phyloP scores from a whole-genome alignment of 768 basidiomycete genomes.

The Podaxis sp. region DNA sequence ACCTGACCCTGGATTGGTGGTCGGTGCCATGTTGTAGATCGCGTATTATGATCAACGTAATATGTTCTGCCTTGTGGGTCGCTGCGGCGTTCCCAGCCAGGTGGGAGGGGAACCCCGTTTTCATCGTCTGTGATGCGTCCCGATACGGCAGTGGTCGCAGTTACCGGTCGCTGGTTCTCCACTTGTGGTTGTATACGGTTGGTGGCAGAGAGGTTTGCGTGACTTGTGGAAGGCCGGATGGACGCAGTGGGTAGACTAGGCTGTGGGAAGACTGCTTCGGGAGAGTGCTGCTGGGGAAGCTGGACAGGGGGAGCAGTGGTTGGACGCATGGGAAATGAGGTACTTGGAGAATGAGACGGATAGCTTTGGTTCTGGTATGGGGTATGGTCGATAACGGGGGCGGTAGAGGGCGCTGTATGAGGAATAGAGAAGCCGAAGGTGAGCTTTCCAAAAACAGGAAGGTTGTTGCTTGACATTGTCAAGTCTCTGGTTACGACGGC shows the following conservation, averaged over 20 bases:
- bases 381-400: slow-evolving; percentile 10
- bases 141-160: slow-evolving; percentile 18
- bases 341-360: slow-evolving; percentile 12
- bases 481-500: slow-evolving; percentile 77
- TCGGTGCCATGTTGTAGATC: slow-evolving; percentile 80
- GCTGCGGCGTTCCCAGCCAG: slow-evolving; percentile 81
- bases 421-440: slow-evolving; percentile 58
- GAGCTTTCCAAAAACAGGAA: slow-evolving; percentile 81
- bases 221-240: slow-evolving; percentile 27
- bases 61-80: slow-evolving; percentile 75
- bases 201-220: slow-evolving; percentile 24
- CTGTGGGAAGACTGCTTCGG: slow-evolving; percentile 8
- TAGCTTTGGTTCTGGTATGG: slow-evolving; percentile 15
- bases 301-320: slow-evolving; percentile 2
- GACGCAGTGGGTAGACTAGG: slow-evolving; percentile 16
- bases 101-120: slow-evolving; percentile 62
- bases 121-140: slow-evolving; percentile 51
- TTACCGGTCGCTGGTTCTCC: slow-evolving; percentile 21
- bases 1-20: slow-evolving; percentile 33
- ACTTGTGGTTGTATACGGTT: slow-evolving; percentile 19
- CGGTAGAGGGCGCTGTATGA: slow-evolving; percentile 25
- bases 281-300: slow-evolving; percentile 9
- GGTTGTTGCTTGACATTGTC: slow-evolving; percentile 69
- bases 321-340: slow-evolving; percentile 9
- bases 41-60: slow-evolving; percentile 85